Evolutionary conservation across 2,329 filamentous ascomycete genomes (phyloP).

Genomic region (Neonectria magnoliae): DNA sequence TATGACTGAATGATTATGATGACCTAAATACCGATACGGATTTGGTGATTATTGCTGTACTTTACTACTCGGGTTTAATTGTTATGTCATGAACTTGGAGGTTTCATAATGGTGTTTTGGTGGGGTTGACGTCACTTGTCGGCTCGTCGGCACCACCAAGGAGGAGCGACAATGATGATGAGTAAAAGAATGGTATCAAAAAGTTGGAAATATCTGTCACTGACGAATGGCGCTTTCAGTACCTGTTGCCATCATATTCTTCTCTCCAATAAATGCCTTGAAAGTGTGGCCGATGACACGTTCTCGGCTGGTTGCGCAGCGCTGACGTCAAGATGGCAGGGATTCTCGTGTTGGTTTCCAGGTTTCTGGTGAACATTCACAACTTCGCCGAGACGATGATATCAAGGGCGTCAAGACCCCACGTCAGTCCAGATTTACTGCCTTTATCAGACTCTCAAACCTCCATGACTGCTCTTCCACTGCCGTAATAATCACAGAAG

Average conservation of each 20-base stretch:
- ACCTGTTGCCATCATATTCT: not conserved
- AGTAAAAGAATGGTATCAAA: not conserved
- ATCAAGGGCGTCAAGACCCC: constrained; percentile 2
- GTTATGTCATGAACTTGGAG: constrained; percentile 2
- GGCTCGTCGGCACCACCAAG: not conserved
- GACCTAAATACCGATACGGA: constrained; percentile 18
- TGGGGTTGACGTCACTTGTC: constrained; percentile 36
- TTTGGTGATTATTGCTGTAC: not conserved
- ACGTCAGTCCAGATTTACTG: not conserved
- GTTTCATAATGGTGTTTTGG: constrained; percentile 9
- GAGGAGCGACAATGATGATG: not conserved
- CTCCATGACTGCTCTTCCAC: not conserved
- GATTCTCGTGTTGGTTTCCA: constrained; percentile 35
- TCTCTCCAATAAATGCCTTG: not conserved
- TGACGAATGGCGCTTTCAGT: not conserved
- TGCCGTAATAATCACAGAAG: not conserved
- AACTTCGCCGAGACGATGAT: constrained; percentile 14
- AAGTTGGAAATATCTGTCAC: not conserved
- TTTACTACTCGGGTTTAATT: not conserved
- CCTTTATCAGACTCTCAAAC: not conserved
- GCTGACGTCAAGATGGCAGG: constrained; percentile 41
- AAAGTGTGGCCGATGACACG: constrained; percentile 12
- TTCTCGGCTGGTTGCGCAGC: constrained; percentile 25
- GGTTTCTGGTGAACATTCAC: constrained; percentile 31
- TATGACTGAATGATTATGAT: constrained; percentile 37